Evolutionary conservation across 768 basidiomycete species (phyloP), one percentile per base, ranked within the genome.

Genomic region (Tylopilus balloui): DNA sequence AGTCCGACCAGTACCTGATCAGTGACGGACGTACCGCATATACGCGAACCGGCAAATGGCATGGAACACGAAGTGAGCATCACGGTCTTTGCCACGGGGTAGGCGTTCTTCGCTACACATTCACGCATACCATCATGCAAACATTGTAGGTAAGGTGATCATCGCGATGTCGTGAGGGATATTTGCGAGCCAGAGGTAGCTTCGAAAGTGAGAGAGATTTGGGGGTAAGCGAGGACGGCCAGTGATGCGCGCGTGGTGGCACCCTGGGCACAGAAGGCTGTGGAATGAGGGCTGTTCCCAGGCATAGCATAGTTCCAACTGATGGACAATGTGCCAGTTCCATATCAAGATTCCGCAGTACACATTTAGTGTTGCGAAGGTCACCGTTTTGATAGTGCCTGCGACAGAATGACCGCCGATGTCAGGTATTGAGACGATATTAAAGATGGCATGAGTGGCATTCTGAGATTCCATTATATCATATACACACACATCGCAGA

Each of bases 61-160:
- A 57, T 57, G 13, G 57, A 61, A 37, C 48, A 60, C 3, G 44
- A 51, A 8, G 62, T 55, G 5, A 54, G 62, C 37, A 34, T 58
- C 11, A 50, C 64, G n/a, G 42, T 63, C 9, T 63, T 61, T 11
- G 61, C 61, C n/a, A 53, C 44, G 1, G 55, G 45, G 51, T 53
- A 41, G 9, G 36, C 0, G 4, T n/a, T n/a, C n/a, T n/a, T n/a
- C n/a, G n/a, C 15, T 23, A 4, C 15, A 9, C 32, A 21, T n/a
- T 23, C 23, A 12, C 28, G n/a, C 21, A 19, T n/a, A n/a, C n/a
- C n/a, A n/a, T 28, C 24, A 23, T 47, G 10, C 19, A n/a, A 7
- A 14, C 11, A n/a, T 12, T 35, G 28, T 49, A 81, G 78, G 2
- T 69, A 73, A 47, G 74, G 75, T 11, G 69, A 77, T 54, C 58